Base-by-base conservation (phyloP, 768 basidiomycete species). In the Pholiota molesta region DNA sequence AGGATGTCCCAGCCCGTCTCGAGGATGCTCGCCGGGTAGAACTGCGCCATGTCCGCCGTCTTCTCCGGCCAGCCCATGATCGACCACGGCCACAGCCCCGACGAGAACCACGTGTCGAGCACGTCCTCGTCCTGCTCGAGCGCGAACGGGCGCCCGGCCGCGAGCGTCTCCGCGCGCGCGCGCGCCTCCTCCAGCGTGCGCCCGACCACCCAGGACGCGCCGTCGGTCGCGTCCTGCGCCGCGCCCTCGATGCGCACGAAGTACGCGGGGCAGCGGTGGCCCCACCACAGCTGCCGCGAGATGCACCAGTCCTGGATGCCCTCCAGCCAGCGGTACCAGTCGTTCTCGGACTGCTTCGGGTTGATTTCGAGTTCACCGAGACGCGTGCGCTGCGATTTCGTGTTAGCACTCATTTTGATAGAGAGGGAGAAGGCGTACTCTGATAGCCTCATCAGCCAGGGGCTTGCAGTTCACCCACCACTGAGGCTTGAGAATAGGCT, bases 1-100 rank as follows among this genome's bases (percentile, higher is more conserved):
- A 99, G 76, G 69, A 99, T 99, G 65, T 99, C 97, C 97, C 97
- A 99, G 51, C 97, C 97, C 0, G 97, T 99, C 78, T 99, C 97
- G 31, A 99, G 86, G 47, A 99, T 68, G n/a, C 88, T 85, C 2
- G 93, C 78, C 0, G 97, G 97, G 74, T 96, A 99, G 79, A 93
- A 99, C 31, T 81, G 79, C 65, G 87, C 74, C 44, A 94, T 67
- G 72, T 99, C 97, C 4, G 77, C 63, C 0, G 94, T 95, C 93
- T 95, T 84, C n/a, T 95, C 84, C 0, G 97, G 97, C 97, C 97
- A 99, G 28, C 97, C 97, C 83, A 95, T 83, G 71, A 94, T 98
- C 1, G 95, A 96, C 79, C 92, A 97, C 1, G 97, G 97, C 97
- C 97, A 99, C 7, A 99, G 77, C 42, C 87, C 97, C 52, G 95